Evolutionary conservation across 129 eudicot species (phyloP), one percentile per base, ranked within the genome.

Genomic region (Silybum marianum): DNA sequence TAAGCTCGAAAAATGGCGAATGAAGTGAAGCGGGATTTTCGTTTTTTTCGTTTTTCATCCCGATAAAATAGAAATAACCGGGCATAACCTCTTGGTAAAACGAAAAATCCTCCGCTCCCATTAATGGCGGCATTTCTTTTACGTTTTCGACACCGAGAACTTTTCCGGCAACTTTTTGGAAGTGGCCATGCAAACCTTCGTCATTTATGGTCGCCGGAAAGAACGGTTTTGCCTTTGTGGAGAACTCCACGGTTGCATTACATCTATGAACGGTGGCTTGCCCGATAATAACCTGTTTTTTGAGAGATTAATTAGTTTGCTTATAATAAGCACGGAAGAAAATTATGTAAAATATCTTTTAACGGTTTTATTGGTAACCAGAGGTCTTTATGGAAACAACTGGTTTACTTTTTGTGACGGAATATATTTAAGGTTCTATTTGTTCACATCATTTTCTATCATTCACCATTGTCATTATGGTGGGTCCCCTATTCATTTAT

Each of bases 81-180:
- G 84, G 87, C 3, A 84, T 79, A 34, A 70, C 81, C 68, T 84
- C 87, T 74, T 75, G 81, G 62, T 79, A 84, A 32, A 84, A 84
- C 19, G 87, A 80, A 77, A 84, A 84, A 24, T 84, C 87, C 51
- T 83, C 86, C 16, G 86, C 74, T 19, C 69, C 86, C 12, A 28
- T 84, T 7, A 84, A 79, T 39, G 87, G 87, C 28, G 28, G 18
- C 74, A 69, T 80, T 69, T 80, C 74, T 69, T 79, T 75, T 40
- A 84, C 78, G n/a, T 80, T 84, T 39, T 80, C 26, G 58, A 63
- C 24, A 26, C 84, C 84, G 71, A 84, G 62, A 75, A 84, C 73
- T 4, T 77, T 39, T 69, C 73, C 81, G 21, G 88, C 88, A 70
- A 80, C 78, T 4, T 26, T 38, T 70, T 80, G 74, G 74, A 80